These are phyloP conservation scores for Pythium dissimile DNA, from an alignment of 352 stramenopile species.

Conservation along the genomic window DNA sequence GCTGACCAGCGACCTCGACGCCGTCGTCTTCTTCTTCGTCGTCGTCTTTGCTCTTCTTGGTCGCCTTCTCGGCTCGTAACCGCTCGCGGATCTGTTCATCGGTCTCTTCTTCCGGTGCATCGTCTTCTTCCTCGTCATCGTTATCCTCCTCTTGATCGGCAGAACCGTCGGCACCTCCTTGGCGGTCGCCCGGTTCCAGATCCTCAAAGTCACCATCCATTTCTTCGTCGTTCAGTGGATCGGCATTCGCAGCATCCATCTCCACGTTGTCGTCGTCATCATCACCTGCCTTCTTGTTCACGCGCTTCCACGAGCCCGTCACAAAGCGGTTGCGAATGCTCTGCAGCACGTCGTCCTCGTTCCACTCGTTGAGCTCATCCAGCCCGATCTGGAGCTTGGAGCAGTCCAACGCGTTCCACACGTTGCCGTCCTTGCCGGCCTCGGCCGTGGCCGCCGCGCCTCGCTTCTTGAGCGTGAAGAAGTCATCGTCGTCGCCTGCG, in stretches of 20 bases:
- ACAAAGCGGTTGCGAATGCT: conserved; percentile 93
- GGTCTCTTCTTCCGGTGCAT: conserved; percentile 46
- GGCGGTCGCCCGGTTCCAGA: conserved; percentile 91
- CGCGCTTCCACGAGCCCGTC: conserved; percentile 93
- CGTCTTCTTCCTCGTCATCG: conserved; percentile 32
- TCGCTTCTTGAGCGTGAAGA: conserved; percentile 77
- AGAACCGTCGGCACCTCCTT: conserved; percentile 18
- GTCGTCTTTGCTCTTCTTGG: conserved; percentile 82
- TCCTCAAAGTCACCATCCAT: conserved; percentile 98
- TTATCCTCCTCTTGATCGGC: conserved; percentile 30
- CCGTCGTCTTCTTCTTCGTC: conserved; percentile 66
- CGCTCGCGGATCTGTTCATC: conserved; percentile 80
- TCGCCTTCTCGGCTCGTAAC: conserved; percentile 88
- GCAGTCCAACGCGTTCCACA: conserved; percentile 74
- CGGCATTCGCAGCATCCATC: conserved; percentile 33
- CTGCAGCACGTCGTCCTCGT: conserved; percentile 67
- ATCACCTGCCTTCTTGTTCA: conserved; percentile 39
- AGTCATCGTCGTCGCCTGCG: conserved; percentile 61
- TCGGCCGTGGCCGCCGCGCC: not conserved
- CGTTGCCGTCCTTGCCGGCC: conserved; percentile 53
- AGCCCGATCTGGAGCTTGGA: conserved; percentile 70
- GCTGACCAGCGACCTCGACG: conserved; percentile 25
- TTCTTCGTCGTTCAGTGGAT: conserved; percentile 80
- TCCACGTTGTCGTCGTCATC: conserved; percentile 45
- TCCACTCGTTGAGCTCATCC: conserved; percentile 77